Evolutionary conservation across 2,329 filamentous ascomycete species (phyloP), one percentile per base, ranked within the genome.

Genomic region (Parastagonospora nodorum): DNA sequence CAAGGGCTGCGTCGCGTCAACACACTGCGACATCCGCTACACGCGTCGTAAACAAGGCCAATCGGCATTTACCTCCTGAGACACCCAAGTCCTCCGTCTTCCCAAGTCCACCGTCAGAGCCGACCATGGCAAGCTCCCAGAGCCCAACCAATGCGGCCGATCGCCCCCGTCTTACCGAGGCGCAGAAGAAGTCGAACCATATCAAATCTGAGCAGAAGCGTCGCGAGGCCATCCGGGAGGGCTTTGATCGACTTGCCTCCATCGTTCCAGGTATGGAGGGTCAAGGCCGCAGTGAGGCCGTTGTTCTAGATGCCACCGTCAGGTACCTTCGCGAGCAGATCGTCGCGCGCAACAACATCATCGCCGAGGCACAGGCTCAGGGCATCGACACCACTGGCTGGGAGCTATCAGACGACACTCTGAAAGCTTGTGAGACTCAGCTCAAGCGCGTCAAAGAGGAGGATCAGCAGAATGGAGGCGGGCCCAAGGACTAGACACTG

Each of bases 231-330:
- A 96, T 96, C 59, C 83, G 92, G 40, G 86, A 90, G 51, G 90
- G 89, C 49, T 96, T 95, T 71, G 90, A 96, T 72, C 83, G 86
- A 30, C 82, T 96, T 24, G 89, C 89, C 12, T 84, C 87, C 45
- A 81, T 95, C 29, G 90, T 96, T 1, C 92, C 92, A 0, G 90
- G 89, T 0, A 80, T 95, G 45, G 84, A 90, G 63, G 92, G 92
- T 1, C 88, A 92, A 66, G 92, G 89, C 1, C 85, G 91, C 39
- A 94, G 90, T 57, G 92, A 96, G 72, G 90, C 89, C 27, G 80
- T 91, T 14, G 90, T 96, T n/a, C 79, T 96, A 16, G 84, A 86
- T 56, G 73, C 72, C 19, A 78, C 78, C 1, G 74, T 80, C 47
- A 69, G 74, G 39, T 73, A 71, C 61, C 74, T 80, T 66, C 63